Evolutionary conservation across 1,139 yeast species (phyloP).

Genomic region (Saccharomyces pastorianus): DNA sequence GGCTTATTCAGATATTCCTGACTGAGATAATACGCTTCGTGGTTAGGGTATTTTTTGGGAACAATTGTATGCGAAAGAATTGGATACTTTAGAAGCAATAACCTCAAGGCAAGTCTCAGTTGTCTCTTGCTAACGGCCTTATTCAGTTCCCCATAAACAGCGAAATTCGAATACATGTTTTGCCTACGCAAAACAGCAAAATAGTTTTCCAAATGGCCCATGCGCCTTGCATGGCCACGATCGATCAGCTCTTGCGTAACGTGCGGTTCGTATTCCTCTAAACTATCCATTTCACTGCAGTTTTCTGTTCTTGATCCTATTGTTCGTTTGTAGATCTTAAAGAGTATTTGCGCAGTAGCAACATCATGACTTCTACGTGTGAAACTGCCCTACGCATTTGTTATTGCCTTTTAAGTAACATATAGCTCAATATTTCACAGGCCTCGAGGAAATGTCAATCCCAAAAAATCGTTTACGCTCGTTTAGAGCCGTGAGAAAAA

Average conservation of each 20-base stretch:
- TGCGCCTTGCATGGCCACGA: constrained; percentile 26
- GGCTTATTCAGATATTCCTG: constrained; percentile 18
- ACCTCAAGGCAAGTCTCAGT: constrained; percentile 13
- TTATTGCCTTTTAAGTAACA: background rate
- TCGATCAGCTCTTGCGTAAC: constrained; percentile 9
- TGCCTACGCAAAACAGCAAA: constrained; percentile 26
- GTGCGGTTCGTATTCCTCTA: constrained; percentile 6
- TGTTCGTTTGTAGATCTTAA: background rate
- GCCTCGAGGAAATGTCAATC: background rate
- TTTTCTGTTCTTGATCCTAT: constrained; percentile 2
- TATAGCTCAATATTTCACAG: background rate
- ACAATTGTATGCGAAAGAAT: constrained; percentile 17
- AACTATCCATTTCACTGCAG: background rate
- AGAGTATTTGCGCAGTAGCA: background rate
- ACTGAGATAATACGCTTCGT: constrained; percentile 16
- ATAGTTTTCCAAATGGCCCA: constrained; percentile 25
- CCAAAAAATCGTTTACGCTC: background rate
- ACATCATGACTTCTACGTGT: background rate
- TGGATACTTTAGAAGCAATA: constrained; percentile 18
- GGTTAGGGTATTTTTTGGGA: constrained; percentile 15
- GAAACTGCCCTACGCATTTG: background rate
- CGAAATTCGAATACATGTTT: constrained; percentile 21
- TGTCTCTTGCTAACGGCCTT: constrained; percentile 6
- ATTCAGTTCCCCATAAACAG: constrained; percentile 18
- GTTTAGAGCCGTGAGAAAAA: background rate